Evolutionary conservation across 257 asterid species (phyloP), one percentile per base, ranked within the genome.

Genomic region (Lycium ferocissimum): DNA sequence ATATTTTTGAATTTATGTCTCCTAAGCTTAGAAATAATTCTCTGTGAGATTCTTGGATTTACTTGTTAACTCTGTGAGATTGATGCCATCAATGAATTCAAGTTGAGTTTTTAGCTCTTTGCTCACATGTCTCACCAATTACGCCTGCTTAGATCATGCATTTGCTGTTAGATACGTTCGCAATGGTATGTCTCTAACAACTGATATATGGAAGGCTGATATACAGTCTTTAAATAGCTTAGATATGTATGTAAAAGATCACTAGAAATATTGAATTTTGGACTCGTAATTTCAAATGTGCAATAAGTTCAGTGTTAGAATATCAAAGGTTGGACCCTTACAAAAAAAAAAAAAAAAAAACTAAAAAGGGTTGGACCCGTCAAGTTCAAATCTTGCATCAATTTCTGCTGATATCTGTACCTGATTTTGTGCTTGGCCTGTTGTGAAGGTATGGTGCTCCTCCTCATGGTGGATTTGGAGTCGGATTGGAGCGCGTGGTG

Each of bases 401-500:
- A 5, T 70, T 40, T 70, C 79, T 71, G 15, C 35, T 40, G n/a
- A 9, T 18, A 72, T 72, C 10, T 45, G 10, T 0, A 45, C 58
- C 80, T 72, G 38, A 72, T 72, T 72, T 45, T n/a, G 38, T 45
- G 58, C 4, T 72, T 72, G 13, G 18, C 58, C 17, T n/a, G 38
- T 43, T 45, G 76, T 69, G 38, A 59, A 94, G 98, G 90, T 94
- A 91, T 18, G 98, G 98, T 2, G 94, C 96, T 18, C 97, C 98
- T 5, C 96, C 92, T 40, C 98, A 95, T 53, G 98, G 98, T 80
- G 98, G 98, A 75, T 95, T 95, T 84, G 98, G 98, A 85, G 98
- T 90, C n/a, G 98, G 98, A 76, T 86, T 93, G 90, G 98, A 95
- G 91, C 93, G 98, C 0, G 97, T 94, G 78, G 98, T 93, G 81